A percentile compares a stretch with the other conserved stretches of the same genome.
phyloP scores from a whole-genome alignment of 1,139 yeast genomes.

The Yamadazyma dushanensis region DNA sequence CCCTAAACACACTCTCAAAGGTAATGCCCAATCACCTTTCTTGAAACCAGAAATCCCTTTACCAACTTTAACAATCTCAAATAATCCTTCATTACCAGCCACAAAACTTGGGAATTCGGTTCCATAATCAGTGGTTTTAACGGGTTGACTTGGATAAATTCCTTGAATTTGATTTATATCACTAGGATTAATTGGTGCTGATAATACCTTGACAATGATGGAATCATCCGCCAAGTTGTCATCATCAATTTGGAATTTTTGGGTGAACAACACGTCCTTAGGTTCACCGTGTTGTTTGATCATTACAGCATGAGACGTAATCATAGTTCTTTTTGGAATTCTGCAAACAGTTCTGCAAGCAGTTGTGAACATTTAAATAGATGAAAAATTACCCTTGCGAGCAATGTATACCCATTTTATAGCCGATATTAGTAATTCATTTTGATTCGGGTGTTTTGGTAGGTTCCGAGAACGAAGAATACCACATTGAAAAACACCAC shows the following conservation, averaged over 20 bases:
- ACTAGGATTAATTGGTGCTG: slow-evolving; percentile 71
- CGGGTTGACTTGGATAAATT: slow-evolving; percentile 42
- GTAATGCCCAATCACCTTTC: slow-evolving; percentile 89
- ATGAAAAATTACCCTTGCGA: neutral
- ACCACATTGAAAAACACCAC: slow-evolving; percentile 78
- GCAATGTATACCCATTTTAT: neutral
- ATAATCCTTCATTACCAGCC: slow-evolving; percentile 78
- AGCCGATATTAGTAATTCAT: slow-evolving; percentile 10
- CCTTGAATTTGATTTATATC: slow-evolving; percentile 45
- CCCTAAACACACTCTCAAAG: slow-evolving; percentile 80
- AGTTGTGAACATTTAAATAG: slow-evolving; percentile 1
- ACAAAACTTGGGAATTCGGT: slow-evolving; percentile 35
- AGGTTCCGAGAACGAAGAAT: slow-evolving; percentile 73
- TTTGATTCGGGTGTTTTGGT: slow-evolving; percentile 71
- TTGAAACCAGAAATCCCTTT: slow-evolving; percentile 43
- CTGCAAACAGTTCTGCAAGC: neutral
- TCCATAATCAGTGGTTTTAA: slow-evolving; percentile 31
- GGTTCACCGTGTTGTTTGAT: slow-evolving; percentile 65
- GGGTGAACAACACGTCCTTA: slow-evolving; percentile 52
- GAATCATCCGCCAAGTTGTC: slow-evolving; percentile 40
- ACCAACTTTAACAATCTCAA: slow-evolving; percentile 80
- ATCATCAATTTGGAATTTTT: slow-evolving; percentile 51
- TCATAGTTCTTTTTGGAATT: slow-evolving; percentile 33
- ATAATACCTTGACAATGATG: slow-evolving; percentile 63
- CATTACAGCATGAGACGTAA: slow-evolving; percentile 58